A percentile compares a stretch with the other conserved stretches of the same genome.
Evolutionary conservation across 495 filamentous ascomycete species (phyloP).

Genomic region (Elaphomyces granulatus): DNA sequence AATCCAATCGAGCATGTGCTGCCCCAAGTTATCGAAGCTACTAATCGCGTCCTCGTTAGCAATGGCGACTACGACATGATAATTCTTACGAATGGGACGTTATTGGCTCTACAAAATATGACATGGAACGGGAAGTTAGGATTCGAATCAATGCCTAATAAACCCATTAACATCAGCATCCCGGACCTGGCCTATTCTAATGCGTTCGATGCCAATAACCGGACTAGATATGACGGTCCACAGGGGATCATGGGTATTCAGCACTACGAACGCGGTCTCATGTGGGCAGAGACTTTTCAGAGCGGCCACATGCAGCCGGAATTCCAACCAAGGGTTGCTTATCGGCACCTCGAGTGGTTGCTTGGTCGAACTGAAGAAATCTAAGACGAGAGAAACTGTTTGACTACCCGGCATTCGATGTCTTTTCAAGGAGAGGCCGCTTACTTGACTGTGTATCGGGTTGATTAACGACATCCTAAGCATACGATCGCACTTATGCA

Average conservation of each 20-base stretch:
- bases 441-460: too few species aligned
- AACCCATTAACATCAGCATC: constrained; percentile 34
- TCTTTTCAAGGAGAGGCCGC: too few species aligned
- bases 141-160: constrained; percentile 42
- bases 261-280: constrained; percentile 55
- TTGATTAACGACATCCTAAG: too few species aligned
- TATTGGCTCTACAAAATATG: constrained; percentile 72
- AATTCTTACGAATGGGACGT: constrained; percentile 49
- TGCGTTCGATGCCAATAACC: constrained; percentile 10
- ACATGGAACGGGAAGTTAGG: constrained; percentile 63
- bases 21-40: constrained; percentile 56
- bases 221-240: constrained; percentile 20
- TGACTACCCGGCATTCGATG: too few species aligned
- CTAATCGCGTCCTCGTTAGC: constrained; percentile 52
- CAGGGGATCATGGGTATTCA: constrained; percentile 46
- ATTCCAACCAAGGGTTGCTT: constrained; percentile 47
- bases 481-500: too few species aligned
- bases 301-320: constrained; percentile 9
- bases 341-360: constrained; percentile 54
- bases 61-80: constrained; percentile 46
- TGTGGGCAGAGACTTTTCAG: not conserved
- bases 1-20: constrained; percentile 38
- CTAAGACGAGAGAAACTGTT: too few species aligned
- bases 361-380: constrained; percentile 39
- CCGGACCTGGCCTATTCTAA: constrained; percentile 44